phyloP scores from a whole-genome alignment of 768 basidiomycete genomes.

The Dioszegia crocea region DNA sequence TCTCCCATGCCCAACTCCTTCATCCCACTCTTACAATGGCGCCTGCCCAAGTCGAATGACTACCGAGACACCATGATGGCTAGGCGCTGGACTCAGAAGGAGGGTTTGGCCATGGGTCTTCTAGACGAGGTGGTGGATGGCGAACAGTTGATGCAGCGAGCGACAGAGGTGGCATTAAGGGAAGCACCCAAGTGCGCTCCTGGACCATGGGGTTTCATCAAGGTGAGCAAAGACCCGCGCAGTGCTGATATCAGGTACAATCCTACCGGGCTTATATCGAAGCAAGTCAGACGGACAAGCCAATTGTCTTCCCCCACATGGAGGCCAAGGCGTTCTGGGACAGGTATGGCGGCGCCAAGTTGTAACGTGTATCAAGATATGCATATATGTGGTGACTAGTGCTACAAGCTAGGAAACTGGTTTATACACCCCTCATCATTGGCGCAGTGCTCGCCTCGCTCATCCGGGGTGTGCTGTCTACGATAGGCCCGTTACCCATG shows the following conservation, averaged over 20 bases:
- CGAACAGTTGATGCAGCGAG: constrained; percentile 18
- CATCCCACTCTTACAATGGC: constrained; percentile 61
- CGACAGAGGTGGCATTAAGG: constrained; percentile 32
- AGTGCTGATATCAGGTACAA: background rate
- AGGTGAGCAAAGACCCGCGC: constrained; percentile 21
- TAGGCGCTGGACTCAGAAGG: constrained; percentile 68
- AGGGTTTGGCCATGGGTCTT: constrained; percentile 64
- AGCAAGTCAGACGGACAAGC: constrained; percentile 17
- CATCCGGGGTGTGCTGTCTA: constrained; percentile 5
- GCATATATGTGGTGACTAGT: constrained; percentile 1
- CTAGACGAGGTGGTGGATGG: constrained; percentile 67
- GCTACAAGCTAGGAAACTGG: background rate
- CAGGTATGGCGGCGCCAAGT: constrained; percentile 13
- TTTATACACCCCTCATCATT: background rate
- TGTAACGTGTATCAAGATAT: background rate
- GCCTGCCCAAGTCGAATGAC: constrained; percentile 59
- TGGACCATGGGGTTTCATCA: constrained; percentile 45
- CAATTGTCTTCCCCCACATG: constrained; percentile 22
- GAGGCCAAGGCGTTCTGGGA: constrained; percentile 33
- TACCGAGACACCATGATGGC: constrained; percentile 73
- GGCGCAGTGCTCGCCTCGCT: constrained; percentile 11
- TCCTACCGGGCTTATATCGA: constrained; percentile 1
- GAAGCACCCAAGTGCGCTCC: constrained; percentile 33
- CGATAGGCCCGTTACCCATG: background rate
- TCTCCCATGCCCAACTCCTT: constrained; percentile 74